A percentile compares a stretch with the other conserved stretches of the same genome.
These are phyloP conservation scores for Perkinsus olseni DNA, from an alignment of 169 alveolate genomes.

Conservation along the genomic window DNA sequence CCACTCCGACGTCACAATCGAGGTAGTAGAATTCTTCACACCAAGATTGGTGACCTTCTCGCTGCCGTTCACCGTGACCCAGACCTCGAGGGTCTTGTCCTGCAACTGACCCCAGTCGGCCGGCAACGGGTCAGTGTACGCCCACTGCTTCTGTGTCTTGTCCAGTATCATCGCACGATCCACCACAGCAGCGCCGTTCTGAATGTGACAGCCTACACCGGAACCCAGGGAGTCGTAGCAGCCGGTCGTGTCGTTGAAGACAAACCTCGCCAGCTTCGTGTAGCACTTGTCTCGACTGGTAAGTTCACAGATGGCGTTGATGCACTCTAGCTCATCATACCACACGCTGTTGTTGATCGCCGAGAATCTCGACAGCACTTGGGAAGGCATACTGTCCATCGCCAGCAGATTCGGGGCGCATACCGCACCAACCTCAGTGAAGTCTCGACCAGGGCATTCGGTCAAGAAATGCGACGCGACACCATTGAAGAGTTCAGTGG, in stretches of 20 bases:
- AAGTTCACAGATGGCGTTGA: conserved; percentile 10
- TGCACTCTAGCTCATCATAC: neutral
- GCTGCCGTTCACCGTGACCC: neutral
- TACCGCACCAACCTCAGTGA: neutral
- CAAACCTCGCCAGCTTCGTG: neutral
- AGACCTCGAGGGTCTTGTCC: conserved; percentile 7
- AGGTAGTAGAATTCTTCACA: neutral
- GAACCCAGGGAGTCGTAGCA: conserved; percentile 5
- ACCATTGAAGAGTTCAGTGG: conserved; percentile 7
- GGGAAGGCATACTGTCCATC: neutral
- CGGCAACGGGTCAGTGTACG: neutral
- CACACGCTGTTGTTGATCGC: conserved; percentile 6
- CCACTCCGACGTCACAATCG: neutral
- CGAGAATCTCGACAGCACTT: neutral
- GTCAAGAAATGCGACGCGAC: conserved; percentile 1
- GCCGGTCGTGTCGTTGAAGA: neutral
- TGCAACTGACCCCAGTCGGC: neutral
- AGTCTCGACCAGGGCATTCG: conserved; percentile 11
- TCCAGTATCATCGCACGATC: neutral
- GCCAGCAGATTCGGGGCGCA: conserved; percentile 7
- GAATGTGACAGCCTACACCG: neutral
- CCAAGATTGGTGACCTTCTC: neutral
- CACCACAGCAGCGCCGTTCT: neutral
- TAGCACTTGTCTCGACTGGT: neutral
- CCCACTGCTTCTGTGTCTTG: neutral